Percentiles rank a stretch among this genome's conserved stretches.
phyloP scores from a whole-genome alignment of 257 asterid genomes.

The Echium plantagineum region DNA sequence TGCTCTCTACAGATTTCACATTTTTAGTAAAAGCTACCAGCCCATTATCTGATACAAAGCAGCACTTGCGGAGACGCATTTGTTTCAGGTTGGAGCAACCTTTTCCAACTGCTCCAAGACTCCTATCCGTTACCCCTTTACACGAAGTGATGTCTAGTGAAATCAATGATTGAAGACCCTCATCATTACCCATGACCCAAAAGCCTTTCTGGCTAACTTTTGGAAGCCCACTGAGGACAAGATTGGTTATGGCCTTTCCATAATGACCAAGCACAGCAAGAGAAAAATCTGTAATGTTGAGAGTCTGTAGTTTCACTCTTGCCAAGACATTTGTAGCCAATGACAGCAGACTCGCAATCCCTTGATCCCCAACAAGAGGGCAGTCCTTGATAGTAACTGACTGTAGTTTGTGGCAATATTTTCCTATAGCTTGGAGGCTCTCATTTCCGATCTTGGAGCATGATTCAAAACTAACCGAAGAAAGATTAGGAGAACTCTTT shows the following conservation, averaged over 20 bases:
- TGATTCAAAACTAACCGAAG: constrained; percentile 52
- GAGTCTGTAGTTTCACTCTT: constrained; percentile 58
- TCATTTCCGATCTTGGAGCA: constrained; percentile 60
- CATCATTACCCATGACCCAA: constrained; percentile 87
- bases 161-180: constrained; percentile 44
- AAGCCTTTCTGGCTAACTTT: constrained; percentile 79
- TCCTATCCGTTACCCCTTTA: constrained; percentile 52
- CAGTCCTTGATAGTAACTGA: constrained; percentile 64
- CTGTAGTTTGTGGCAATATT: constrained; percentile 50
- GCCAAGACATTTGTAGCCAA: constrained; percentile 37
- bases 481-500: constrained; percentile 49
- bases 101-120: constrained; percentile 59
- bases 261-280: constrained; percentile 78
- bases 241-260: constrained; percentile 54
- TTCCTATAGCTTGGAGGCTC: constrained; percentile 54
- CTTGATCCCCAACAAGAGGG: constrained; percentile 70
- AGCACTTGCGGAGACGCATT: constrained; percentile 47
- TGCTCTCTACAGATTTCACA: constrained; percentile 48
- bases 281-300: constrained; percentile 61
- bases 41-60: constrained; percentile 64
- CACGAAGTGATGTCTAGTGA: constrained; percentile 58
- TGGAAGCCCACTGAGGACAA: constrained; percentile 48
- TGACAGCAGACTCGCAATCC: constrained; percentile 51
- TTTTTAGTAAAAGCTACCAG: constrained; percentile 55
- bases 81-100: constrained; percentile 61